Evolutionary conservation across 192 early-diverging fungal species (phyloP).

Genomic region (Umbelopsis sp.): DNA sequence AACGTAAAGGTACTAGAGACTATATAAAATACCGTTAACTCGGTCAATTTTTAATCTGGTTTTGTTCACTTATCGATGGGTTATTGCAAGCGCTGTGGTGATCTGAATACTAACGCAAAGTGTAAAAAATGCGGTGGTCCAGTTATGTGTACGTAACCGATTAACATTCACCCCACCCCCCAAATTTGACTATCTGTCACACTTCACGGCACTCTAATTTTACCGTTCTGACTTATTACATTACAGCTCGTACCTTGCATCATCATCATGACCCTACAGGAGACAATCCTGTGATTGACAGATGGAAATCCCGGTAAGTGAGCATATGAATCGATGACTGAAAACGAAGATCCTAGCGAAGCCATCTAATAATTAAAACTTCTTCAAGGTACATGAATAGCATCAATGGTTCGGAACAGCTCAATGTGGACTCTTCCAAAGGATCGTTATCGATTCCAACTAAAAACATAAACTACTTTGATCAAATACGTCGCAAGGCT

Average conservation of each 20-base stretch:
- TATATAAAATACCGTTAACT: neutral
- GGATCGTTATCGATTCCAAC: neutral
- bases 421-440: neutral
- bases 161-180: neutral
- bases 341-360: neutral
- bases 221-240: neutral
- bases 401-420: neutral
- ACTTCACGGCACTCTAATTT: neutral
- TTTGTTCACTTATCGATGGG: neutral
- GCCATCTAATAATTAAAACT: slow-evolving; percentile 3
- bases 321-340: neutral
- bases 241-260: slow-evolving; percentile 6
- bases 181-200: neutral
- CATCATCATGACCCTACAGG: no score
- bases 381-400: slow-evolving; percentile 2
- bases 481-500: neutral
- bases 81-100: slow-evolving; percentile 9
- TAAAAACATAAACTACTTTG: neutral
- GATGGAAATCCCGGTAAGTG: slow-evolving; percentile 13
- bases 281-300: neutral
- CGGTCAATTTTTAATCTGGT: neutral
- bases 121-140: slow-evolving; percentile 2
- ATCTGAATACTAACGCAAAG: neutral
- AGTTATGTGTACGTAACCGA: neutral
- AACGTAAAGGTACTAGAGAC: neutral